Base-by-base conservation (phyloP, 2,329 filamentous ascomycete species). In the Penicillium fuscoglaucum region DNA sequence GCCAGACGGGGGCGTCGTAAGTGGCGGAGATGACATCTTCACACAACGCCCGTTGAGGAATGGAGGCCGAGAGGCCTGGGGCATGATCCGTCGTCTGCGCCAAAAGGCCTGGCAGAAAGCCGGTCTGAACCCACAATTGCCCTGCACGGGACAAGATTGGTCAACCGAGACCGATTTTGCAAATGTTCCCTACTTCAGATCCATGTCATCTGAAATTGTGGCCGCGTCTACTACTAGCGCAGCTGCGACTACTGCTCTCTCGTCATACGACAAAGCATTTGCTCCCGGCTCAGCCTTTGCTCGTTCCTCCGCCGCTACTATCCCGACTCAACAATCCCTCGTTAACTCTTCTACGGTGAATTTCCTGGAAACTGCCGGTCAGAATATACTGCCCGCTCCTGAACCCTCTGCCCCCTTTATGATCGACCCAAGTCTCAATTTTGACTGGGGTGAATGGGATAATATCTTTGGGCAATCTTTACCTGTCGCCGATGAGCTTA, bases 401-500 rank as follows among this genome's bases (percentile, higher is more conserved):
- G 19, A 61, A 12, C 66, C 65, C 4, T 67, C 68, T 7, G 61
- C 68, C 0, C 70, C 72, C 2, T 74, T 71, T 1, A 71, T 75
- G 70, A 63, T 75, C 7, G 75, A 76, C 17, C 71, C 74, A 4
- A 77, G 76, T 40, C 54, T 78, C 28, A 74, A 78, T 53, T 80
- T 80, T 61, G 78, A 80, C 65, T 80, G 78, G 78, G 77, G 79
- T 52, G 72, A 78, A 63, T 80, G 78, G 78, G 78, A 80, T 48
- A 74, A 78, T 9, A 76, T 80, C 1, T 80, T 80, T 53, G 78
- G 78, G 3, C 77, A 80, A 55, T 76, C 79, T 58, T 65, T 79
- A 13, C 74, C 75, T 7, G 74, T 79, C n/a, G 72, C 76, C 0
- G 76, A 78, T 59, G 76, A 78, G 39, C 58, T 77, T 7, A 77